Conservation (phyloP, 2,329 filamentous ascomycete genomes). For the Aspergillus clavatus region DNA sequence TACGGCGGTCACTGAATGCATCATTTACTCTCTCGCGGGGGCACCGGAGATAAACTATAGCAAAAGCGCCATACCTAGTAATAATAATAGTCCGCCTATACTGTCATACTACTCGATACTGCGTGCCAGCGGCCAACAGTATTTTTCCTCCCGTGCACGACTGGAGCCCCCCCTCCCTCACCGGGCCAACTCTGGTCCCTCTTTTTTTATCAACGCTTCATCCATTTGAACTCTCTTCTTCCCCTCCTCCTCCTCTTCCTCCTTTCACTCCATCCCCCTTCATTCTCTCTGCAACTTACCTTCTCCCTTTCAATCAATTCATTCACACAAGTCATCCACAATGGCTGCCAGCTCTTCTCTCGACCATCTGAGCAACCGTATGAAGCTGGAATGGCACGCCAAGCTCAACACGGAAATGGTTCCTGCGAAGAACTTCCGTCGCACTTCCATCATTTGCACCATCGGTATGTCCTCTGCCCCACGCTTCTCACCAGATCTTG, state of each 20-base stretch:
- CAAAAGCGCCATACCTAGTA: too few relatives aligned
- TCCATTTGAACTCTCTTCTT: slow-evolving; percentile 23
- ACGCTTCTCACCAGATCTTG: background rate
- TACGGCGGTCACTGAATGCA: background rate
- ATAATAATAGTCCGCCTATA: background rate
- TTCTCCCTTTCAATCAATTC: slow-evolving; percentile 5
- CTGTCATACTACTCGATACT: too few relatives aligned
- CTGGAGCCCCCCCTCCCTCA: slow-evolving; percentile 14
- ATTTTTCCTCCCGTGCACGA: slow-evolving; percentile 33
- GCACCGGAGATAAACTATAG: background rate
- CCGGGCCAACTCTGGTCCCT: slow-evolving; percentile 3
- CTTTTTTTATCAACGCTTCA: slow-evolving; percentile 14
- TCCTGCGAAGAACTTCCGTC: slow-evolving; percentile 84
- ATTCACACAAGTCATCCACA: slow-evolving; percentile 21
- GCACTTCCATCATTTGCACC: slow-evolving; percentile 97
- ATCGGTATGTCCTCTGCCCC: slow-evolving; percentile 59
- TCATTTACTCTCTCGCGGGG: background rate
- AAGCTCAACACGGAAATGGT: slow-evolving; percentile 84
- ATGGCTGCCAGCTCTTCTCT: slow-evolving; percentile 74
- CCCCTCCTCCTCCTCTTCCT: slow-evolving; percentile 2
- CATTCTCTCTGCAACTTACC: slow-evolving; percentile 5
- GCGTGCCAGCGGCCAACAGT: slow-evolving; percentile 27
- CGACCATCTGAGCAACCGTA: slow-evolving; percentile 78
- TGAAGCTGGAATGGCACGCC: slow-evolving; percentile 65
- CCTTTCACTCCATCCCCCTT: slow-evolving; percentile 8